Conservation (phyloP, 2,329 filamentous ascomycete genomes). For the Fonsecaea pedrosoi region DNA sequence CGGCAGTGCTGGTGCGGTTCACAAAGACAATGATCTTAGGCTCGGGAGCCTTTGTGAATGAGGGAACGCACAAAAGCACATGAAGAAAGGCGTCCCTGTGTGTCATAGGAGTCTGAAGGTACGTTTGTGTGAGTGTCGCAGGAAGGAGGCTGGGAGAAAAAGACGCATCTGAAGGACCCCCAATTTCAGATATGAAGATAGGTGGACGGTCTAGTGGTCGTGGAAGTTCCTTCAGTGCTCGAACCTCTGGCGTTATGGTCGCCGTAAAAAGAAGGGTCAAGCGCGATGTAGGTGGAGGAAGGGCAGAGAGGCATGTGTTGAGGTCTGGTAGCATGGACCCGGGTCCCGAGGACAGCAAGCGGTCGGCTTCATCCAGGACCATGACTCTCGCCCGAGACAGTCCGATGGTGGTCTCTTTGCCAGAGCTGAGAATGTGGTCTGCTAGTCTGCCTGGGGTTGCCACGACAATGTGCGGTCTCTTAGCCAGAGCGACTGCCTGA, state of each 20-base stretch:
- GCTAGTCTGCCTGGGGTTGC: conserved; percentile 92
- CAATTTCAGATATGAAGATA: conserved; percentile 89
- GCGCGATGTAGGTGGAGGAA: conserved; percentile 78
- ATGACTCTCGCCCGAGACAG: conserved; percentile 80
- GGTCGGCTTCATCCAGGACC: conserved; percentile 94
- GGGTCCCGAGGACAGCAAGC: conserved; percentile 74
- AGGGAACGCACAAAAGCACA: conserved; percentile 66
- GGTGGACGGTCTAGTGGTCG: conserved; percentile 72
- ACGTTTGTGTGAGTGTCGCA: conserved; percentile 78
- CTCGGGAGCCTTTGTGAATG: conserved; percentile 26
- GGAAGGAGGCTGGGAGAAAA: conserved; percentile 73
- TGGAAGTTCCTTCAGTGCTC: conserved; percentile 80
- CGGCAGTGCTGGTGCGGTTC: conserved; percentile 88
- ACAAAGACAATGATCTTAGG: conserved; percentile 91
- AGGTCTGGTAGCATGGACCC: conserved; percentile 96
- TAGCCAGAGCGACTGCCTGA: conserved; percentile 82
- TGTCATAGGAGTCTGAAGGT: conserved; percentile 86
- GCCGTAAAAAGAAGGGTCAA: conserved; percentile 96
- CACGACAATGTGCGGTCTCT: conserved; percentile 88
- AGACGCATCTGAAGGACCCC: conserved; percentile 75
- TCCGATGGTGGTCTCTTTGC: conserved; percentile 85
- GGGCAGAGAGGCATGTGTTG: conserved; percentile 80
- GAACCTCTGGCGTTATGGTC: conserved; percentile 90
- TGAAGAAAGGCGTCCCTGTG: conserved; percentile 96
- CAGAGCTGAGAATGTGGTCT: conserved; percentile 90